phyloP scores from a whole-genome alignment of 1,284 basidiomycete genomes.

The Flammula alnicola region DNA sequence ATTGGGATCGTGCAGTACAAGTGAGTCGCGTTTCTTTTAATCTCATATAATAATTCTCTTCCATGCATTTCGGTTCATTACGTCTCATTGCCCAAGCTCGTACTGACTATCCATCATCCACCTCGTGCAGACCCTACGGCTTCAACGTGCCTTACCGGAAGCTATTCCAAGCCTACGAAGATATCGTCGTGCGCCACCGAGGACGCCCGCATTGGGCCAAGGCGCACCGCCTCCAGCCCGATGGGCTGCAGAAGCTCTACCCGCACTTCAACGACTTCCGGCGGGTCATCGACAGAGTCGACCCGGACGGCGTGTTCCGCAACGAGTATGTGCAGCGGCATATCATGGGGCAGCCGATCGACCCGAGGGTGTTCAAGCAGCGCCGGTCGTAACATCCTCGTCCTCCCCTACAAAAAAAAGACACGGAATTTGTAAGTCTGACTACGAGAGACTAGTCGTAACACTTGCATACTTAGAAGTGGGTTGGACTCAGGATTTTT shows the following conservation, averaged over 20 bases:
- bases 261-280: constrained; percentile 87
- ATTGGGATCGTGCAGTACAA: constrained; percentile 97
- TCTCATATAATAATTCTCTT: neutral
- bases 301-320: constrained; percentile 82
- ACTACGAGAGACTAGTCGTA: too few species aligned
- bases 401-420: too few species aligned
- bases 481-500: too few species aligned
- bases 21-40: constrained; percentile 48
- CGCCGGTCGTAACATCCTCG: too few species aligned
- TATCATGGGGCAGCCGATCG: constrained; percentile 63
- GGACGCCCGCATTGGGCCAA: constrained; percentile 99
- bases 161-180: constrained; percentile 84
- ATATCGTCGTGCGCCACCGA: constrained; percentile 71
- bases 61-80: too few species aligned
- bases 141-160: constrained; percentile 85
- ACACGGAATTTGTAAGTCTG: too few species aligned
- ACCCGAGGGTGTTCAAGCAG: constrained; percentile 54
- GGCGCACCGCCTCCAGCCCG: constrained; percentile 79
- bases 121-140: constrained; percentile 78
- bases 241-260: constrained; percentile 72
- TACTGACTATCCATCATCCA: too few species aligned
- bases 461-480: too few species aligned
- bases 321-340: constrained; percentile 82
- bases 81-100: constrained; percentile 3
- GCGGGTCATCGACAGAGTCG: constrained; percentile 69